Evolutionary conservation across 176 grass and related monocot genomes (phyloP), one percentile per base, ranked within the genome.

Genomic region (Avena sativa): DNA sequence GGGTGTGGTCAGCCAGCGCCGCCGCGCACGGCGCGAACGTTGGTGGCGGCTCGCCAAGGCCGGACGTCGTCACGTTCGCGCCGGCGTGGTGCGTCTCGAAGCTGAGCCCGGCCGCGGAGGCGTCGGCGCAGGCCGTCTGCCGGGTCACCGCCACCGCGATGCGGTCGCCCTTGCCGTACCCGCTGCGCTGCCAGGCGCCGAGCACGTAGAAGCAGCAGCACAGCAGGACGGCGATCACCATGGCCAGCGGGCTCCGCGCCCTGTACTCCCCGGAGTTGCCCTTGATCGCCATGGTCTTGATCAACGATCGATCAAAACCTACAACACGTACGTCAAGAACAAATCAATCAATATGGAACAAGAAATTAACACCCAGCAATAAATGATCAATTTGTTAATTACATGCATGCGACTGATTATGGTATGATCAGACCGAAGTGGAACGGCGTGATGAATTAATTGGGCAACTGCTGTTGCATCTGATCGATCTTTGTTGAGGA

Each of bases 181-280:
- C 91, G 84, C 93, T 89, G 90, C 78, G 92, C 79, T 94, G 93
- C 91, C 92, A 93, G 74, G 86, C 93, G 56, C 93, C 91, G 62
- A 95, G 89, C 10, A 95, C 40, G 78, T 94, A 98, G 90, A 98
- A 98, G 81, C 87, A 92, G 81, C 87, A 89, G 89, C 96, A 95
- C 13, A 98, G 86, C 17, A 85, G 92, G 36, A 89, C 82, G 57
- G 91, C 69, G 34, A 90, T 52, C 78, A 95, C 79, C 74, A 98
- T 79, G 74, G 83, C 74, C 44, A 94, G 81, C 5, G 96, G 92
- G 86, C 89, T 92, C 71, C 86, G 86, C 0, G 89, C 75, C 78
- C 81, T 92, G 77, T 90, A 76, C 26, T 90, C 93, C 1, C 85
- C 84, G 47, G 80, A 67, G 76, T 77, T 87, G 77, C 72, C 84